Evolutionary conservation across 2,329 filamentous ascomycete species (phyloP).

Genomic region (Colletotrichum noveboracense): DNA sequence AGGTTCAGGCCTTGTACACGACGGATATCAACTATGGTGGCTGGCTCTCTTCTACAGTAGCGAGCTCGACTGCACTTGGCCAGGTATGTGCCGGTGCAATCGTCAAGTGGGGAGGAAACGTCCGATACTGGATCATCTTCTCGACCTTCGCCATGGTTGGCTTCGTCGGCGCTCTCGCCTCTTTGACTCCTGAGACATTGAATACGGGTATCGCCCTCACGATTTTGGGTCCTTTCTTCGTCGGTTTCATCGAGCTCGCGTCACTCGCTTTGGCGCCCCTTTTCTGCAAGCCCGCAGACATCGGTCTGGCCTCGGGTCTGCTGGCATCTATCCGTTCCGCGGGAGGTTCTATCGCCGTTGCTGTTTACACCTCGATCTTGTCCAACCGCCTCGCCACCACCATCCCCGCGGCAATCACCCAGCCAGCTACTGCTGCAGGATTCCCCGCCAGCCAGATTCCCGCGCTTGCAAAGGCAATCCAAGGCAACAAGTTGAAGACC

Average conservation of each 20-base stretch:
- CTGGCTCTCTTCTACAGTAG: constrained; percentile 41
- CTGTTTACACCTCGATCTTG: constrained; percentile 44
- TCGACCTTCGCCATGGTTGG: constrained; percentile 41
- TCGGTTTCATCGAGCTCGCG: constrained; percentile 39
- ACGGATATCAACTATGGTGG: constrained; percentile 37
- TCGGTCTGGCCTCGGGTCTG: constrained; percentile 44
- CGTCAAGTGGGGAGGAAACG: constrained; percentile 37
- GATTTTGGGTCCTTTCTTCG: constrained; percentile 40
- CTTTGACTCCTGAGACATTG: constrained; percentile 35
- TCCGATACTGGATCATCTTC: constrained; percentile 40
- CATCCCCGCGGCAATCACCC: constrained; percentile 35
- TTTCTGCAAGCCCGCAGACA: constrained; percentile 42
- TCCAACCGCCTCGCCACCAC: constrained; percentile 39
- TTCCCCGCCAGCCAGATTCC: constrained; percentile 35
- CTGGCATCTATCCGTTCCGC: constrained; percentile 43
- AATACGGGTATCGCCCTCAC: constrained; percentile 37
- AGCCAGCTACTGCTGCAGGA: constrained; percentile 39
- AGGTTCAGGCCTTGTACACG: constrained; percentile 38
- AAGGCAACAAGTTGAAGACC: constrained; percentile 35
- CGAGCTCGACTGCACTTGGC: constrained; percentile 36
- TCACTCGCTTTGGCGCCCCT: constrained; percentile 38
- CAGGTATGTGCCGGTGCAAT: constrained; percentile 36
- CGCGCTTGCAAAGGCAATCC: constrained; percentile 36
- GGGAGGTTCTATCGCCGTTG: constrained; percentile 39
- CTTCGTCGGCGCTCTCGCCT: constrained; percentile 37